phyloP scores from a whole-genome alignment of 75 land plant genomes.

The Pseudotsuga menziesii region DNA sequence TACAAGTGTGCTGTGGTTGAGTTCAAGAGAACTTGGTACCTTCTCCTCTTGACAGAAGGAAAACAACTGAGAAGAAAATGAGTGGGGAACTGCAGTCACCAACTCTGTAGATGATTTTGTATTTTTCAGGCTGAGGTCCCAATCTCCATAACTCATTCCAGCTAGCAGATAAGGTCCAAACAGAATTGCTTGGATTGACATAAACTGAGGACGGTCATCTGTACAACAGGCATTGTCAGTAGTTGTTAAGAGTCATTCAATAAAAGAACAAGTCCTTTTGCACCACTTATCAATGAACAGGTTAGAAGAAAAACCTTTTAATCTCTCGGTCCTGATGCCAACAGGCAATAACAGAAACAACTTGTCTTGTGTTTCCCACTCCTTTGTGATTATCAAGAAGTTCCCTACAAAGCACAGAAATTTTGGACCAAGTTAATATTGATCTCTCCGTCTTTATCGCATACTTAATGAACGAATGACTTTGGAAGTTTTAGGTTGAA shows the following conservation, averaged over 20 bases:
- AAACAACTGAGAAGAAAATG: constrained; percentile 32
- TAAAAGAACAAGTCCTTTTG: not conserved
- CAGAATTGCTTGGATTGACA: constrained; percentile 65
- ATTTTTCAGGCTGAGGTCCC: constrained; percentile 22
- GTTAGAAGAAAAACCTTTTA: constrained; percentile 58
- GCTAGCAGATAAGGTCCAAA: constrained; percentile 84
- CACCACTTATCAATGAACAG: not conserved
- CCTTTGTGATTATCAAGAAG: constrained; percentile 48
- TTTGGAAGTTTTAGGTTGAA: no score
- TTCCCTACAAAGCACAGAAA: constrained; percentile 39
- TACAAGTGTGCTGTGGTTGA: constrained; percentile 13
- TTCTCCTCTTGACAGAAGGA: constrained; percentile 29
- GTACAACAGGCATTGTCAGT: constrained; percentile 8
- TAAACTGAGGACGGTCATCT: constrained; percentile 72
- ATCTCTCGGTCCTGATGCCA: constrained; percentile 51
- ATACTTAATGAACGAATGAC: no score
- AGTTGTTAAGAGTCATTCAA: not conserved
- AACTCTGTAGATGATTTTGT: constrained; percentile 27
- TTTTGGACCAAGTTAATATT: no score
- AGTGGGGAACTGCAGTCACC: constrained; percentile 38
- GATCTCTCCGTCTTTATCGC: no score
- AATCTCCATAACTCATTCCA: constrained; percentile 58
- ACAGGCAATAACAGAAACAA: constrained; percentile 56
- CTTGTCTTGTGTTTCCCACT: constrained; percentile 56
- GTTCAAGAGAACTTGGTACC: not conserved